These are phyloP conservation scores for Groenewaldozyma tartarivorans DNA, from an alignment of 805 yeast species.

Conservation along the genomic window DNA sequence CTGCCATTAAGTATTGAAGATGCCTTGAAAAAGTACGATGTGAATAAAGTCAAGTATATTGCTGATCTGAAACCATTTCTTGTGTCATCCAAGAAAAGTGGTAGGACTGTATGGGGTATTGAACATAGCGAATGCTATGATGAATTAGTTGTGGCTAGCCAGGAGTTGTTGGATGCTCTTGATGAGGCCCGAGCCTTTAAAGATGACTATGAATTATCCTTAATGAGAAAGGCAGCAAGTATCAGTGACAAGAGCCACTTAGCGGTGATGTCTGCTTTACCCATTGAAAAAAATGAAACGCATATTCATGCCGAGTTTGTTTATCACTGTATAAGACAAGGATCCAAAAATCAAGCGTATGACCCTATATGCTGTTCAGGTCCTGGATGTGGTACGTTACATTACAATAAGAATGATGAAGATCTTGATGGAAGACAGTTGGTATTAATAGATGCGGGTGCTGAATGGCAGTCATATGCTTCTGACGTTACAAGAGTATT, in stretches of 20 bases:
- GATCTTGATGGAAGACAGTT: conserved; percentile 48
- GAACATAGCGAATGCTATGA: conserved; percentile 16
- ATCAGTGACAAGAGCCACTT: conserved; percentile 83
- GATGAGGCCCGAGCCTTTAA: conserved; percentile 84
- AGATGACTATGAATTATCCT: conserved; percentile 68
- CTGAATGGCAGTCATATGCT: conserved; percentile 91
- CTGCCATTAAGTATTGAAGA: conserved; percentile 61
- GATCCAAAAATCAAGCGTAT: conserved; percentile 79
- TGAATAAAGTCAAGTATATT: conserved; percentile 67
- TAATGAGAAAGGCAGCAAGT: conserved; percentile 70
- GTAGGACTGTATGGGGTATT: conserved; percentile 16
- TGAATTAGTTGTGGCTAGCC: conserved; percentile 13
- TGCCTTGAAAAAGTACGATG: conserved; percentile 60
- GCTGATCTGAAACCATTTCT: conserved; percentile 34
- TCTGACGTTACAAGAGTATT: conserved; percentile 92
- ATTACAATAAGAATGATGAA: conserved; percentile 77
- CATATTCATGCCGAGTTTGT: conserved; percentile 94
- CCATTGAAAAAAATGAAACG: conserved; percentile 76
- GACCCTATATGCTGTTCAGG: conserved; percentile 97
- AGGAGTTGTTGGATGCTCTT: conserved; percentile 43
- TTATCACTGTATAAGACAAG: conserved; percentile 89
- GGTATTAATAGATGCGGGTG: conserved; percentile 89
- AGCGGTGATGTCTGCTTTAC: conserved; percentile 88
- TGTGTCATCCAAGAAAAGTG: conserved; percentile 4
- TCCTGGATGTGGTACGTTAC: conserved; percentile 81